Evolutionary conservation across 1,139 yeast genomes (phyloP), one percentile per base, ranked within the genome.

Genomic region (Hanseniaspora gamundiae): DNA sequence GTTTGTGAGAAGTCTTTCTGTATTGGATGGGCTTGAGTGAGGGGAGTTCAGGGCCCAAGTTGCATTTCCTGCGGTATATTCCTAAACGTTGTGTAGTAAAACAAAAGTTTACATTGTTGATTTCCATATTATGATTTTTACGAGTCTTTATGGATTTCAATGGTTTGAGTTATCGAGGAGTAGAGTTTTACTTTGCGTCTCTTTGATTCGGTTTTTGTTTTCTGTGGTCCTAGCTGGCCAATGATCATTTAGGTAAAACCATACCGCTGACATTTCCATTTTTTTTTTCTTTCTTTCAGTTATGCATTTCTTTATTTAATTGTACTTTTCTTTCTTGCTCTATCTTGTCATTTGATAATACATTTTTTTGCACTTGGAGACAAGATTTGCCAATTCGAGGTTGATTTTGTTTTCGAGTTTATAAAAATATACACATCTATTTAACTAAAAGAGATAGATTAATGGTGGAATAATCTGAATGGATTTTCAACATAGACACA

Each of bases 381-480:
- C n/a, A n/a, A n/a, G n/a, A n/a, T n/a, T n/a, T n/a, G n/a, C n/a
- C n/a, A n/a, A n/a, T n/a, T n/a, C n/a, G n/a, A n/a, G n/a, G n/a
- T n/a, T n/a, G n/a, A n/a, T n/a, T n/a, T n/a, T n/a, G n/a, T n/a
- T n/a, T n/a, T n/a, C 10, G 11, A 20, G 11, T 10, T 20, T 11
- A 13, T 30, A 28, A 39, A 30, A 30, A 4, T 30, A 14, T 30
- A 30, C 35, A 30, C 17, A 30, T 30, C 28, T 26, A 9, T 11
- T 29, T 29, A 29, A 29, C 5, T 11, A 14, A 29, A n/a, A n/a
- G n/a, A n/a, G n/a, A n/a, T n/a, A n/a, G 35, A n/a, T 30, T 8
- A 30, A 14, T 91, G 98, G 66, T 91, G 98, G 94, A 91, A 91
- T 66, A 91, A 73, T 65, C 98, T 86, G 61, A 91, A 87, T 64